Conservation (phyloP, 306 rosid species). For the Fagus crenata region DNA sequence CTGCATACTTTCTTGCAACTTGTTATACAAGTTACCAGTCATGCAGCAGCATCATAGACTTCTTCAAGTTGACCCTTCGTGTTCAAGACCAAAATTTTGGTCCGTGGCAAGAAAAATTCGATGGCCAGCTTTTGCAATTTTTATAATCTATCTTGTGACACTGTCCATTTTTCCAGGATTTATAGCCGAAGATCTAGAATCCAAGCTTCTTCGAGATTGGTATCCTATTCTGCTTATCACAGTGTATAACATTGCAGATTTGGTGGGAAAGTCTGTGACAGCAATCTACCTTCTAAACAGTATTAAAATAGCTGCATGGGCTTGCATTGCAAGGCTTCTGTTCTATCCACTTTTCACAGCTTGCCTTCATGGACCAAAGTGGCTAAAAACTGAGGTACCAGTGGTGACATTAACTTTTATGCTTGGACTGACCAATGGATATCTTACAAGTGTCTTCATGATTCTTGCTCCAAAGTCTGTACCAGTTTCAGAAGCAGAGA, state of each 20-base stretch:
- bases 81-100: slow-evolving; percentile 56
- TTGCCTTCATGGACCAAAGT: slow-evolving; percentile 77
- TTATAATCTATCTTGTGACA: slow-evolving; percentile 70
- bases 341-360: slow-evolving; percentile 83
- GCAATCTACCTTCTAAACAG: slow-evolving; percentile 61
- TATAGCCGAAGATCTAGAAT: slow-evolving; percentile 71
- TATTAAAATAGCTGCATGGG: slow-evolving; percentile 58
- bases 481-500: slow-evolving; percentile 59
- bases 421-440: slow-evolving; percentile 86
- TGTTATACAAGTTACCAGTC: slow-evolving; percentile 69
- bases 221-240: slow-evolving; percentile 85
- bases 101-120: slow-evolving; percentile 55
- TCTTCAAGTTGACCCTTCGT: slow-evolving; percentile 39
- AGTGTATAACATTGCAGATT: slow-evolving; percentile 68
- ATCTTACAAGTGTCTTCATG: slow-evolving; percentile 82
- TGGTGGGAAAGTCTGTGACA: slow-evolving; percentile 75
- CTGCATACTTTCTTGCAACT: slow-evolving; percentile 71
- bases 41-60: slow-evolving; percentile 55
- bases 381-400: slow-evolving; percentile 72
- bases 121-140: slow-evolving; percentile 67
- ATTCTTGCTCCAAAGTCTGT: slow-evolving; percentile 68
- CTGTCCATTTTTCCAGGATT: slow-evolving; percentile 91
- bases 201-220: slow-evolving; percentile 75
- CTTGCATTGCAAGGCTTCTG: slow-evolving; percentile 56
- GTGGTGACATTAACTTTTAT: slow-evolving; percentile 63